Percentiles rank a stretch among this genome's conserved stretches.
These are phyloP conservation scores for Graphiopsis chlorocephala DNA, from an alignment of 2,329 filamentous ascomycete species.

Conservation along the genomic window DNA sequence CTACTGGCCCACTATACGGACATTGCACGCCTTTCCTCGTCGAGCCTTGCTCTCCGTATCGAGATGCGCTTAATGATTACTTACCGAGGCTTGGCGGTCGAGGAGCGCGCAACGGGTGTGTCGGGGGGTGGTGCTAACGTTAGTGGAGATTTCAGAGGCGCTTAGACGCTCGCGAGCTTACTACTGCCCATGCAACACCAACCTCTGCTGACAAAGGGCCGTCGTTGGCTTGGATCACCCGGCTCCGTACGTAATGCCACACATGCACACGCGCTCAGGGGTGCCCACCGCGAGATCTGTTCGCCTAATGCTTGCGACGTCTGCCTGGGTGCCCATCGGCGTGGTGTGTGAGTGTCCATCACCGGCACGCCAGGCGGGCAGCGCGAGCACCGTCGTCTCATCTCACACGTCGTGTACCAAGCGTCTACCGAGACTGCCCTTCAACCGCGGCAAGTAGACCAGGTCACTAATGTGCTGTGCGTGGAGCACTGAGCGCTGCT, in stretches of 20 bases:
- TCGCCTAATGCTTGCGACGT: background rate
- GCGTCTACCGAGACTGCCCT: background rate
- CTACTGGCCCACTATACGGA: background rate
- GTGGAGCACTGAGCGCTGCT: background rate
- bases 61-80: background rate
- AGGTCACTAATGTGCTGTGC: too few species aligned
- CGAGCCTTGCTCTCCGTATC: background rate
- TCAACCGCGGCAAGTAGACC: constrained; percentile 10
- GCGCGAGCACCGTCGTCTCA: background rate
- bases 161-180: constrained; percentile 3
- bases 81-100: background rate
- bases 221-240: constrained; percentile 7
- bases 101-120: background rate
- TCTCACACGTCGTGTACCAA: background rate
- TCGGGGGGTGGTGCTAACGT: background rate
- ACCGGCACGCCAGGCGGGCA: background rate
- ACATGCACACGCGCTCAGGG: background rate
- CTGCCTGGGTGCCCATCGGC: too few species aligned
- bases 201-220: constrained; percentile 8
- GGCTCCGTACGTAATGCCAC: constrained; percentile 3
- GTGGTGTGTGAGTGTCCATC: background rate
- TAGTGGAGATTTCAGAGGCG: background rate
- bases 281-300: background rate
- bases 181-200: background rate
- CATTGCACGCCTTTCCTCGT: background rate